Evolutionary conservation across 1,284 basidiomycete species (phyloP).

Genomic region (Anthracocystis walkeri): DNA sequence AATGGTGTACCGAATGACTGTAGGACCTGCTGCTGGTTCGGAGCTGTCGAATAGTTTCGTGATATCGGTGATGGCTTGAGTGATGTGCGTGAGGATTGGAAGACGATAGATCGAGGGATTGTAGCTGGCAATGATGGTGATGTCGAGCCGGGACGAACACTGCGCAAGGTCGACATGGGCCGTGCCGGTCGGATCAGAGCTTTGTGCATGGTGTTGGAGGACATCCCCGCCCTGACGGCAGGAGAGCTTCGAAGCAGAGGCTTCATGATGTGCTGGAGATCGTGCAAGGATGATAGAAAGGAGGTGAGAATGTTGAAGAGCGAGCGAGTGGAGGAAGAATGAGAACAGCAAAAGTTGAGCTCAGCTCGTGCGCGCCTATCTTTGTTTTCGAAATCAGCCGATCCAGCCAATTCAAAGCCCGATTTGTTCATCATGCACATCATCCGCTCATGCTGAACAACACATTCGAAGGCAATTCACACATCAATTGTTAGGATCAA

Average conservation of each 20-base stretch:
- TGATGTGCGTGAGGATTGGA: background rate
- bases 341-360: background rate
- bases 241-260: conserved; percentile 4
- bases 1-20: conserved; percentile 59
- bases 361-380: conserved; percentile 1
- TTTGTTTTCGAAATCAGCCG: too few relatives aligned
- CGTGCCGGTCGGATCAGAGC: background rate
- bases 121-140: background rate
- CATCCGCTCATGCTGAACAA: too few relatives aligned
- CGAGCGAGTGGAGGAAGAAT: conserved; percentile 1
- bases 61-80: background rate
- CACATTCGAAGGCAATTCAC: background rate
- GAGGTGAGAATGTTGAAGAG: background rate
- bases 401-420: too few relatives aligned
- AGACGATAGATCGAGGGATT: background rate
- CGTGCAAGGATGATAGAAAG: background rate
- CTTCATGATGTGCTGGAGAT: conserved; percentile 16
- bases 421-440: too few relatives aligned
- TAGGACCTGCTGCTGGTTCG: conserved; percentile 52
- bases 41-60: conserved; percentile 44
- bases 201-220: conserved; percentile 1
- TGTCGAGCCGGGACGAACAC: background rate
- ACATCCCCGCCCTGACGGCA: background rate
- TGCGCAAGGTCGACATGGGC: conserved; percentile 3
- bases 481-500: background rate